These are phyloP conservation scores for Metarhizium sp. DNA, from an alignment of 2,329 filamentous ascomycete genomes.

Conservation along the genomic window DNA sequence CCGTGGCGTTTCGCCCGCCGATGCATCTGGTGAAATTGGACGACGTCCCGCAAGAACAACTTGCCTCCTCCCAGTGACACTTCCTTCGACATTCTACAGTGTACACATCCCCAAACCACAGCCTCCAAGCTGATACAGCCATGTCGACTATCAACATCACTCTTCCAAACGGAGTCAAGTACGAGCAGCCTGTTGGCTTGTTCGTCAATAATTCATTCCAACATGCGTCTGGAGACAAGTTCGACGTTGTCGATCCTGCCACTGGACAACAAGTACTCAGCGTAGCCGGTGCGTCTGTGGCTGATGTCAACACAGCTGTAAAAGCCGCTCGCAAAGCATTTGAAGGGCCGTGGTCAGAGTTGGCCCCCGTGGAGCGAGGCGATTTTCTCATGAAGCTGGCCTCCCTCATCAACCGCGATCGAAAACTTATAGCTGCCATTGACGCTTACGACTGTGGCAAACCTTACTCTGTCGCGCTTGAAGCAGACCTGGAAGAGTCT, in stretches of 20 bases:
- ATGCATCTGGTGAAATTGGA: too few species aligned
- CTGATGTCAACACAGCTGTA: slow-evolving; percentile 4
- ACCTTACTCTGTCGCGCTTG: slow-evolving; percentile 55
- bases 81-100: too few species aligned
- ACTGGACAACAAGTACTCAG: slow-evolving; percentile 14
- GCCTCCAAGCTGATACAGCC: not conserved
- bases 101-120: too few species aligned
- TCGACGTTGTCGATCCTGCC: slow-evolving; percentile 12
- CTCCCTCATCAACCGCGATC: slow-evolving; percentile 58
- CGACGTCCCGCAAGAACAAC: too few species aligned
- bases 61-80: too few species aligned
- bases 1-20: too few species aligned
- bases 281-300: slow-evolving; percentile 12
- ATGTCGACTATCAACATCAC: slow-evolving; percentile 10
- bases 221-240: slow-evolving; percentile 13
- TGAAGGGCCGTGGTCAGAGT: slow-evolving; percentile 4
- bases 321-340: slow-evolving; percentile 14
- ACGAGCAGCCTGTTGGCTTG: slow-evolving; percentile 27
- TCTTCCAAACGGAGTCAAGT: slow-evolving; percentile 18
- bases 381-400: slow-evolving; percentile 46
- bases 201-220: slow-evolving; percentile 20
- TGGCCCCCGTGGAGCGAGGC: not conserved
- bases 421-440: slow-evolving; percentile 34
- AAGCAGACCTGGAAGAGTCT: slow-evolving; percentile 49
- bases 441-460: slow-evolving; percentile 78